Percentiles rank a stretch among this genome's conserved stretches.
These are phyloP conservation scores for Cutaneotrichosporon mucoides DNA, from an alignment of 1,284 basidiomycete species.

Conservation along the genomic window DNA sequence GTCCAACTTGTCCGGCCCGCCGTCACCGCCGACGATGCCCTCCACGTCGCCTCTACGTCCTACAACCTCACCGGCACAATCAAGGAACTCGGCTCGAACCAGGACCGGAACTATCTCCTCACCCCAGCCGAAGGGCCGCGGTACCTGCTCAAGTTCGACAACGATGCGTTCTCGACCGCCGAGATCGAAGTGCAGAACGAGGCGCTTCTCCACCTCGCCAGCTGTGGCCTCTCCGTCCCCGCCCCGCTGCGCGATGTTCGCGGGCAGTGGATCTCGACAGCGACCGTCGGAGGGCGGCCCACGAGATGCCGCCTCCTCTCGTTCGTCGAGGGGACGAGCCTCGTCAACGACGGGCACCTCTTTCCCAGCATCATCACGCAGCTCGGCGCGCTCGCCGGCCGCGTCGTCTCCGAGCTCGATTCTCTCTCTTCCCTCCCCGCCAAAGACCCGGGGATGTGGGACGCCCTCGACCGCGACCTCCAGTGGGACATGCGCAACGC, in stretches of 20 bases:
- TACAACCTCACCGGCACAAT: conserved; percentile 3
- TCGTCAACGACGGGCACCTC: conserved; percentile 11
- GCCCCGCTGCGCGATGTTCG: background rate
- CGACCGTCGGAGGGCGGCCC: background rate
- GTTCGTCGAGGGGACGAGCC: conserved; percentile 9
- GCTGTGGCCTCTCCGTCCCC: background rate
- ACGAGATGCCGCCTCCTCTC: conserved; percentile 12
- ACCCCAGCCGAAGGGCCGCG: background rate
- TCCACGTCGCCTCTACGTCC: background rate
- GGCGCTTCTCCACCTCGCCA: conserved; percentile 1
- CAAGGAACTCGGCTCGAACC: conserved; percentile 16
- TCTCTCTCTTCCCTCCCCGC: background rate
- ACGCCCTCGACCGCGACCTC: conserved; percentile 14
- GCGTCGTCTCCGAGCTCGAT: background rate
- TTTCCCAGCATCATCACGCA: background rate
- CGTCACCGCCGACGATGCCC: conserved; percentile 1
- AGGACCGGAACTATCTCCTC: conserved; percentile 14
- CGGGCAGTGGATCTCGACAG: background rate
- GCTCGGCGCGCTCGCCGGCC: conserved; percentile 7
- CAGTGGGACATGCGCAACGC: conserved; percentile 18
- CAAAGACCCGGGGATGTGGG: no score
- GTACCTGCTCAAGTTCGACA: conserved; percentile 18
- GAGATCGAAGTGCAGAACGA: conserved; percentile 15
- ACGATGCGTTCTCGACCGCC: conserved; percentile 4
- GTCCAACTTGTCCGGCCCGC: conserved; percentile 6